A percentile compares a stretch with the other conserved stretches of the same genome.
Conservation (phyloP, 176 grass and related monocot genomes). For the Carex cristatella region DNA sequence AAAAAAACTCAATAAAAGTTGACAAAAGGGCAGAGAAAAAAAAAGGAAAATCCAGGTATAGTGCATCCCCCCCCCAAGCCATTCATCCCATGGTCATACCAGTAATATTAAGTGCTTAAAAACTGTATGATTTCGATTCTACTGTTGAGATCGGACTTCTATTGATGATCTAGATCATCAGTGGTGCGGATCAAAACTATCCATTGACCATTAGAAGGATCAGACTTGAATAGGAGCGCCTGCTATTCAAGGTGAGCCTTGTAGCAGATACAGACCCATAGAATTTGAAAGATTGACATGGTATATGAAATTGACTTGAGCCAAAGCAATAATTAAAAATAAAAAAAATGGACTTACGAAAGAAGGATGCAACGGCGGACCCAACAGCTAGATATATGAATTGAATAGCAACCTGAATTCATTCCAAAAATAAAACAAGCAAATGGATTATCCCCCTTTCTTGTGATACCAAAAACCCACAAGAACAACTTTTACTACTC, state of each 20-base stretch:
- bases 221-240: not conserved
- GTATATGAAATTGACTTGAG: slow-evolving; percentile 5
- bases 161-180: not conserved
- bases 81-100: not conserved
- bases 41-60: not conserved
- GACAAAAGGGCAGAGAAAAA: not conserved
- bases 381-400: slow-evolving; percentile 80
- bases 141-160: not conserved
- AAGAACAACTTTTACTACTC: not conserved
- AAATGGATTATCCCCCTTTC: not conserved
- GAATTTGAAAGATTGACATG: not conserved
- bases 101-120: not conserved
- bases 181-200: not conserved
- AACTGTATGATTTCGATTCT: not conserved
- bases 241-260: not conserved
- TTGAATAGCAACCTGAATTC: slow-evolving; percentile 45
- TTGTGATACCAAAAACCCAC: not conserved
- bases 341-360: slow-evolving; percentile 53
- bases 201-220: not conserved
- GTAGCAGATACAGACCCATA: not conserved
- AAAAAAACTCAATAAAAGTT: not conserved
- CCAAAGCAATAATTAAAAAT: slow-evolving; percentile 9
- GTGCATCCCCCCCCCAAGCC: not conserved
- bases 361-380: slow-evolving; percentile 76
- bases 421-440: not conserved